A percentile compares a stretch with the other conserved stretches of the same genome.
These are phyloP conservation scores for Russula emetica DNA, from an alignment of 768 basidiomycete species.

Conservation along the genomic window DNA sequence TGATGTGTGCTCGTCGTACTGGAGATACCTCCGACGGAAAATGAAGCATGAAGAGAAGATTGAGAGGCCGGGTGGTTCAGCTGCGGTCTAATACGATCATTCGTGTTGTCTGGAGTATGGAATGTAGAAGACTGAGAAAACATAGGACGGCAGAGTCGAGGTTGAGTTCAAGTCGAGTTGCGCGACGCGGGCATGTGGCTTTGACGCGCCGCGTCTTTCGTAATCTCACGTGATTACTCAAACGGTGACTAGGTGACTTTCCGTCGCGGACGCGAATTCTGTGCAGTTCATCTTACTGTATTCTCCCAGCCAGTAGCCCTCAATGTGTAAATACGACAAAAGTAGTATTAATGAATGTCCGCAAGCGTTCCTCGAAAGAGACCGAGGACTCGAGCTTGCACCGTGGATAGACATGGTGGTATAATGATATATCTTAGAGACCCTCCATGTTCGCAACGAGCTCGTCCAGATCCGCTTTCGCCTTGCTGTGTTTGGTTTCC, in stretches of 20 bases:
- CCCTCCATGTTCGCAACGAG: constrained; percentile 69
- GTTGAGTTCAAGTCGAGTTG: neutral
- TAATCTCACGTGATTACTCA: neutral
- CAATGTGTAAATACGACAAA: constrained; percentile 4
- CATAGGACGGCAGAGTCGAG: constrained; percentile 1
- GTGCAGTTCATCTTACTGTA: neutral
- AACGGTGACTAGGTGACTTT: too few relatives aligned
- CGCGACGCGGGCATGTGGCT: neutral
- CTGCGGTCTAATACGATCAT: constrained; percentile 15
- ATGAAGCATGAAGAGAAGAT: constrained; percentile 36
- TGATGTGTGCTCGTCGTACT: constrained; percentile 43
- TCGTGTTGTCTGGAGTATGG: constrained; percentile 13
- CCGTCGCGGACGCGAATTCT: too few relatives aligned
- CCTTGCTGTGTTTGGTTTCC: constrained; percentile 60
- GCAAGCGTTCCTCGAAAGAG: neutral
- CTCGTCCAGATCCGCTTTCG: constrained; percentile 81
- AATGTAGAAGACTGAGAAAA: constrained; percentile 23
- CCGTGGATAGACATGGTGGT: neutral
- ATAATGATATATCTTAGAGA: constrained; percentile 11
- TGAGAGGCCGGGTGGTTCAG: constrained; percentile 28
- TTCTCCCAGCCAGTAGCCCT: neutral
- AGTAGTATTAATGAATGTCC: constrained; percentile 1
- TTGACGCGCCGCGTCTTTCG: neutral
- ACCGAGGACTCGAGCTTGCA: neutral
- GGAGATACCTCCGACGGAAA: constrained; percentile 60